Base-by-base conservation (phyloP, 306 rosid genomes). In the Rubus parviflorus region DNA sequence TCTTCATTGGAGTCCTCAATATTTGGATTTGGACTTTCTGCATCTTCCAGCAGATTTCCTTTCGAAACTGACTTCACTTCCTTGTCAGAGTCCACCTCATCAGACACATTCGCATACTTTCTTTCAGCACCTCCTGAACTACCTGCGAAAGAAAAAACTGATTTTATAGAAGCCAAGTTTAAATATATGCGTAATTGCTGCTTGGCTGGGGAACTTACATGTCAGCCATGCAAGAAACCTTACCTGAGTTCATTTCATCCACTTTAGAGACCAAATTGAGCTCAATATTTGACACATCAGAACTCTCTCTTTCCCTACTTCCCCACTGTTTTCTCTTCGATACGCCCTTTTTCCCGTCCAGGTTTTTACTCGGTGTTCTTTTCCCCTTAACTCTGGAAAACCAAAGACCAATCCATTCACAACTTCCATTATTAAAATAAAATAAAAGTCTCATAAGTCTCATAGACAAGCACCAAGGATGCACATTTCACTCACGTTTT, bases 191-290 rank as follows among this genome's bases (percentile, higher is more conserved):
- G 12, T 5, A 17, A 25, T 35, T 30, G 22, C 7, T 4, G 40
- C 61, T 14, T 48, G 42, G 42, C 40, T 23, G 38, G 60, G 23
- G 48, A 76, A 19, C n/a, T 48, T 66, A 54, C 53, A 57, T 25
- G 22, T 57, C 48, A 66, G 43, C 65, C 48, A 20, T 53, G 48
- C 76, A 6, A 75, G 81, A 79, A 17, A 25, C 51, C 63, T 84
- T 85, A 92, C 98, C 98, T 73, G 96, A 79, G 85, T 85, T 80
- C 78, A 75, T 57, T 76, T 88, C 90, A 69, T 88, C 84, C 47
- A 81, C 82, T 88, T 86, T 77, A 43, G 86, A 82, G 22, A 76
- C 67, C 61, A 58, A 58, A 45, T 61, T 52, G 25, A 77, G 86
- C 74, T 89, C 93, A 56, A 79, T 82, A 85, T 88, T 85, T 46